phyloP scores from a whole-genome alignment of 768 basidiomycete genomes.

The Trametes coccinea region DNA sequence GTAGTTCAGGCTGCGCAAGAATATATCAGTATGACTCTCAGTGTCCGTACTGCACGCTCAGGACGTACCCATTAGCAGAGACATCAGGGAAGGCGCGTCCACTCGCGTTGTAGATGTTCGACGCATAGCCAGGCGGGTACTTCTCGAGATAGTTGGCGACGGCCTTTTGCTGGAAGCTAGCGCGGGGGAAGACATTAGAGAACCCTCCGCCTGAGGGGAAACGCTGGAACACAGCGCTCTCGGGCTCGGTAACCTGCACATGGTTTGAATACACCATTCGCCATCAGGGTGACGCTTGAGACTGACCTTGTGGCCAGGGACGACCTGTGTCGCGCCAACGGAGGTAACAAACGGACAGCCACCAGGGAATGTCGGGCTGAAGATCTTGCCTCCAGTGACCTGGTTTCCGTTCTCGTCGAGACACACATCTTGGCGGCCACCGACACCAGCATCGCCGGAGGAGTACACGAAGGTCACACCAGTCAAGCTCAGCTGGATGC shows the following conservation, averaged over 20 bases:
- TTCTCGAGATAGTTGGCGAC: slow-evolving; percentile 31
- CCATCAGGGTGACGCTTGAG: not conserved
- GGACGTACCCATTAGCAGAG: slow-evolving; percentile 35
- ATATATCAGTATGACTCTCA: not conserved
- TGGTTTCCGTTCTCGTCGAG: slow-evolving; percentile 32
- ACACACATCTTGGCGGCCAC: slow-evolving; percentile 36
- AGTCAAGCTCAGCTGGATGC: slow-evolving; percentile 31
- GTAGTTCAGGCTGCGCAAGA: slow-evolving; percentile 34
- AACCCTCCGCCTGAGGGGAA: slow-evolving; percentile 43
- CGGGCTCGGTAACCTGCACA: slow-evolving; percentile 31
- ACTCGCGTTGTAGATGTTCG: slow-evolving; percentile 36
- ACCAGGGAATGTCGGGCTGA: slow-evolving; percentile 34
- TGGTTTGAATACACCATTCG: too few relatives aligned
- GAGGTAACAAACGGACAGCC: slow-evolving; percentile 45
- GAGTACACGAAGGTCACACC: slow-evolving; percentile 44
- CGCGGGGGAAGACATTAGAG: slow-evolving; percentile 41
- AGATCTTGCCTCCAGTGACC: slow-evolving; percentile 20
- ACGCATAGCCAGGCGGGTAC: slow-evolving; percentile 36
- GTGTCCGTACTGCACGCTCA: not conserved
- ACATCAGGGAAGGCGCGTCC: slow-evolving; percentile 37
- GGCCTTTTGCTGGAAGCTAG: slow-evolving; percentile 37
- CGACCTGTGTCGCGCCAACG: slow-evolving; percentile 41
- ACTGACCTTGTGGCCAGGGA: slow-evolving; percentile 31
- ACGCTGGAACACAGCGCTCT: slow-evolving; percentile 37
- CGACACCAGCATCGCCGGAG: slow-evolving; percentile 47